Evolutionary conservation across 192 early-diverging fungal species (phyloP), one percentile per base, ranked within the genome.

Genomic region (Coemansia sp.): DNA sequence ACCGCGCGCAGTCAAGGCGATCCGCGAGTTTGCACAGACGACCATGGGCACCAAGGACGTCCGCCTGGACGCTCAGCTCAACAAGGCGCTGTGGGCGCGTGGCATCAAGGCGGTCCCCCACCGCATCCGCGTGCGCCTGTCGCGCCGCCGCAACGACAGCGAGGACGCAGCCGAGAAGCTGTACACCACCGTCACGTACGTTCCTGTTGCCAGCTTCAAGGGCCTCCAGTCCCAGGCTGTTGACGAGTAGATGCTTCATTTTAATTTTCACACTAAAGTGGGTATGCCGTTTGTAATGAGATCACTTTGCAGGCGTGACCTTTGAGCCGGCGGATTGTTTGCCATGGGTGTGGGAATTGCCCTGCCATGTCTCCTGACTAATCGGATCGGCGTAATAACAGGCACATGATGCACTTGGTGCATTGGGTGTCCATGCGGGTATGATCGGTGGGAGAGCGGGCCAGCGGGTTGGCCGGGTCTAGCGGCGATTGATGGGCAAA

Each of bases 151-250:
- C 80, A 97, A 96, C 85, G 96, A 98, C 65, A 90, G 85, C 68
- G 96, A 98, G 76, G 86, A 90, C 62, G 90, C 90, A 72, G 89
- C 88, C 76, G 91, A 96, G 82, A 97, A 96, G 89, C 86, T 98
- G 38, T 98, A 92, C 89, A 92, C 94, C 57, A 82, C 86, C 63
- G 96, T 98, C 54, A 83, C 90, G 60, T 82, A 82, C 62, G 96
- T 98, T 48, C 85, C 87, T 36, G 84, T 89, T 63, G 78, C 88
- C 54, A 71, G 75, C 73, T 97, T 95, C 83, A 97, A 94, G 86
- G 92, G 93, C 82, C 78, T 82, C 66, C 81, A 86, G 80, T 83
- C 82, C 53, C 78, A 82, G 75, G 77, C 74, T 47, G 73, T 81
- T 52, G 84, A 86, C 70, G 84, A 86, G 72, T 76, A 68, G 55